Conservation (phyloP, 352 stramenopile species). For the Globisporangium recalcitrans region DNA sequence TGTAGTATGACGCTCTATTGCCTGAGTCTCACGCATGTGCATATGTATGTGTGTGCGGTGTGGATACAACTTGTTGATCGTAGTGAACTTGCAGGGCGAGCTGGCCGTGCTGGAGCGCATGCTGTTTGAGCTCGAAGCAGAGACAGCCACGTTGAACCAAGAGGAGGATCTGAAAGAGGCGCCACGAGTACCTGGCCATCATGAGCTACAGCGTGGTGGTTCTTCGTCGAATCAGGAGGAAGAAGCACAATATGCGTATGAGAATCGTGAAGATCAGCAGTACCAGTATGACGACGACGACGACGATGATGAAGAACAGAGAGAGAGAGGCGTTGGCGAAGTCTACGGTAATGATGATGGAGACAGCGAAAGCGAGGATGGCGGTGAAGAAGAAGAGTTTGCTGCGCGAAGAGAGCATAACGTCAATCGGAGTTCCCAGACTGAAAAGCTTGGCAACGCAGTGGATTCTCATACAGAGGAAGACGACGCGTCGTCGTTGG, state of each 20-base stretch:
- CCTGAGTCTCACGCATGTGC: not conserved
- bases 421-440: not conserved
- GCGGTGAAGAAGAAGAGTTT: not conserved
- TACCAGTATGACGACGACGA: not conserved
- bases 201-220: slow-evolving; percentile 1
- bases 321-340: slow-evolving; percentile 3
- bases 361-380: not conserved
- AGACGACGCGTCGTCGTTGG: not conserved
- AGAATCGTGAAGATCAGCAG: too few relatives aligned
- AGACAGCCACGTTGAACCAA: slow-evolving; percentile 23
- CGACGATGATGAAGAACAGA: not conserved
- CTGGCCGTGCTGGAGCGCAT: slow-evolving; percentile 37
- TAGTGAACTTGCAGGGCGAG: slow-evolving; percentile 28
- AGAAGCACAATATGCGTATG: too few relatives aligned
- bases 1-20: not conserved
- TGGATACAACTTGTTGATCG: not conserved
- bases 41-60: too few relatives aligned
- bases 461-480: too few relatives aligned
- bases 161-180: not conserved
- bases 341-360: not conserved
- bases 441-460: not conserved
- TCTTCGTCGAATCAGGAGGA: not conserved
- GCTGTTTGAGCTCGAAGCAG: slow-evolving; percentile 31
- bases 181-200: not conserved
- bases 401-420: not conserved